These are phyloP conservation scores for Claviceps sp. DNA, from an alignment of 2,329 filamentous ascomycete species.

Conservation along the genomic window DNA sequence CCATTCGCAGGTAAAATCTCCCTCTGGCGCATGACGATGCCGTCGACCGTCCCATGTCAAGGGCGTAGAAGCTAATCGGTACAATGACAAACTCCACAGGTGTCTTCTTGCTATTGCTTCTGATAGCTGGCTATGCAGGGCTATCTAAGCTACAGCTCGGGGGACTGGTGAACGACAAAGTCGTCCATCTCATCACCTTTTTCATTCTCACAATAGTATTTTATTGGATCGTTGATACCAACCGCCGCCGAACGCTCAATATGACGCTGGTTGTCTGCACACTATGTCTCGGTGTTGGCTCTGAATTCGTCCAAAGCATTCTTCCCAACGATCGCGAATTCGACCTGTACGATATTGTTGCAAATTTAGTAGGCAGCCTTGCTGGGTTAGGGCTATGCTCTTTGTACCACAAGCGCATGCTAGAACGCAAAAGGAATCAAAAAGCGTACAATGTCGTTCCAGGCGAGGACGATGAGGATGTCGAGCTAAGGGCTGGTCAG, in stretches of 20 bases:
- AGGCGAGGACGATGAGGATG: slow-evolving; percentile 48
- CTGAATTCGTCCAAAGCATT: slow-evolving; percentile 61
- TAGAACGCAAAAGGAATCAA: slow-evolving; percentile 67
- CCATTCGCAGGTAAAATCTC: slow-evolving; percentile 3
- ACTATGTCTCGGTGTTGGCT: slow-evolving; percentile 53
- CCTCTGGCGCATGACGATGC: background rate
- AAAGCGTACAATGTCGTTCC: slow-evolving; percentile 61
- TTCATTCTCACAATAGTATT: slow-evolving; percentile 78
- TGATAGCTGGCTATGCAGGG: slow-evolving; percentile 67
- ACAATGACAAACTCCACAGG: slow-evolving; percentile 30
- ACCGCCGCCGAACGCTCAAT: slow-evolving; percentile 71
- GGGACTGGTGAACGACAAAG: slow-evolving; percentile 68
- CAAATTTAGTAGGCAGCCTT: slow-evolving; percentile 72
- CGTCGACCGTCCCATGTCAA: background rate
- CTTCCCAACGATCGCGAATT: slow-evolving; percentile 59
- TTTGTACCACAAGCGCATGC: slow-evolving; percentile 93
- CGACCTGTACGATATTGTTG: slow-evolving; percentile 75
- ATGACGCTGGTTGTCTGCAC: slow-evolving; percentile 74
- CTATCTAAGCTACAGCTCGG: slow-evolving; percentile 51
- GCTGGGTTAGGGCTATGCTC: slow-evolving; percentile 60
- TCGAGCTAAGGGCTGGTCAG: slow-evolving; percentile 65
- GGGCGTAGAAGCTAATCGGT: slow-evolving; percentile 1
- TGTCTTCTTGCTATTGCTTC: slow-evolving; percentile 54
- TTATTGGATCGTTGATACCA: slow-evolving; percentile 95
- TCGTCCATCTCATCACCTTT: slow-evolving; percentile 77